Evolutionary conservation across 2,329 filamentous ascomycete species (phyloP).

Genomic region (Penicillium sclerotiorum): DNA sequence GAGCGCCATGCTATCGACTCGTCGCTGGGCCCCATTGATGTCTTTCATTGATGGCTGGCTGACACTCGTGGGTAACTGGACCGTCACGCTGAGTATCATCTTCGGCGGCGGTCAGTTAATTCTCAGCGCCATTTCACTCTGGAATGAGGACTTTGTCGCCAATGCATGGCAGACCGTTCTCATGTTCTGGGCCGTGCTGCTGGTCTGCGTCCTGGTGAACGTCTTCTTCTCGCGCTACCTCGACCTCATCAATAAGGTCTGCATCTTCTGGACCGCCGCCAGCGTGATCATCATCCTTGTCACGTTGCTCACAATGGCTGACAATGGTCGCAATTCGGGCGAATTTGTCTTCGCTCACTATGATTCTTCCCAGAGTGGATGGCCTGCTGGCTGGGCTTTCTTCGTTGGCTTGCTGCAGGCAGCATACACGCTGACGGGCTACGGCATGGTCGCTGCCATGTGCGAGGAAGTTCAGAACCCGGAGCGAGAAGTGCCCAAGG

Average conservation of each 20-base stretch:
- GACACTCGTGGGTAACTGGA: conserved; percentile 74
- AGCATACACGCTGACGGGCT: conserved; percentile 54
- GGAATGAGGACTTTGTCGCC: conserved; percentile 68
- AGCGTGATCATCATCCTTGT: conserved; percentile 70
- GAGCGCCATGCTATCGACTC: conserved; percentile 68
- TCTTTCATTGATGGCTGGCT: conserved; percentile 73
- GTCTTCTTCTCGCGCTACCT: conserved; percentile 65
- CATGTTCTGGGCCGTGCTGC: conserved; percentile 72
- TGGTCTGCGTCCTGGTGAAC: conserved; percentile 66
- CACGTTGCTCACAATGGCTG: conserved; percentile 63
- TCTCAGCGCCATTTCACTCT: conserved; percentile 68
- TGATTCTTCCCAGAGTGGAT: conserved; percentile 66
- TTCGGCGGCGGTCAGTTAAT: conserved; percentile 73
- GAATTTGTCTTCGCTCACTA: conserved; percentile 70
- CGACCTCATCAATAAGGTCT: conserved; percentile 71
- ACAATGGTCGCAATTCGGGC: conserved; percentile 55
- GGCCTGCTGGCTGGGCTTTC: conserved; percentile 71
- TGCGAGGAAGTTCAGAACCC: conserved; percentile 73
- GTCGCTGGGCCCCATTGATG: conserved; percentile 66
- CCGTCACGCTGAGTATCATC: conserved; percentile 67
- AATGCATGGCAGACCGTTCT: conserved; percentile 71
- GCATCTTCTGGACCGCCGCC: conserved; percentile 70
- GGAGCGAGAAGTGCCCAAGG: conserved; percentile 69
- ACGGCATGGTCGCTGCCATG: conserved; percentile 73
- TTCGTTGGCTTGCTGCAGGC: conserved; percentile 72